phyloP scores from a whole-genome alignment of 305 asterid genomes.

The Fraxinus dipetala region DNA sequence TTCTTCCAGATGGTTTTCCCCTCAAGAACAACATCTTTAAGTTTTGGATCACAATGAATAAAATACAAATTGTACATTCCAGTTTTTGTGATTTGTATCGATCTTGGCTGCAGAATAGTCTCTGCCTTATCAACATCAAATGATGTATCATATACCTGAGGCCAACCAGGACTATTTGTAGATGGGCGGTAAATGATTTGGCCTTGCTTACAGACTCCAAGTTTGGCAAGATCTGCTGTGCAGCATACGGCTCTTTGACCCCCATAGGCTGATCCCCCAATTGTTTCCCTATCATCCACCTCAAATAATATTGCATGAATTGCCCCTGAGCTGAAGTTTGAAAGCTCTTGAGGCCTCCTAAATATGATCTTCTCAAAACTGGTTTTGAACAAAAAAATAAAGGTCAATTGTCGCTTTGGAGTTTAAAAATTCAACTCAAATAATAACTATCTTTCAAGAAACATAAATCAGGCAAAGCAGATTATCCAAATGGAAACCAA shows the following conservation, averaged over 20 bases:
- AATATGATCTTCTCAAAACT: conserved; percentile 76
- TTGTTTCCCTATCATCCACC: conserved; percentile 84
- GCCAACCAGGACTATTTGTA: conserved; percentile 78
- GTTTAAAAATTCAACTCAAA: background rate
- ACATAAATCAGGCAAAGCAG: background rate
- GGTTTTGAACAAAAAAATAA: conserved; percentile 23
- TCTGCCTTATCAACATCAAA: conserved; percentile 53
- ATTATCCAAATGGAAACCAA: background rate
- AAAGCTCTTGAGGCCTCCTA: conserved; percentile 65
- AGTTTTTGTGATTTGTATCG: conserved; percentile 69
- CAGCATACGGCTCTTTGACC: conserved; percentile 98
- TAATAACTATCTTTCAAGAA: background rate
- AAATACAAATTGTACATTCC: conserved; percentile 96
- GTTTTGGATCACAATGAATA: conserved; percentile 80
- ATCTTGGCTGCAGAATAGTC: conserved; percentile 52
- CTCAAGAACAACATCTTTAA: conserved; percentile 60
- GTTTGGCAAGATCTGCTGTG: conserved; percentile 86
- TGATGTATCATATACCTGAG: conserved; percentile 64
- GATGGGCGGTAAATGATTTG: conserved; percentile 80
- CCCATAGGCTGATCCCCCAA: conserved; percentile 97
- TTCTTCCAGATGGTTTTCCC: conserved; percentile 96
- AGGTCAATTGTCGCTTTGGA: conserved; percentile 22
- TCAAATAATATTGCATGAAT: conserved; percentile 78
- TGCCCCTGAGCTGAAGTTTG: conserved; percentile 69
- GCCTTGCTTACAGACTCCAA: conserved; percentile 83